A percentile compares a stretch with the other conserved stretches of the same genome.
Conservation (phyloP, 108 stramenopile genomes). For the Cyclostephanos tholiformis region DNA sequence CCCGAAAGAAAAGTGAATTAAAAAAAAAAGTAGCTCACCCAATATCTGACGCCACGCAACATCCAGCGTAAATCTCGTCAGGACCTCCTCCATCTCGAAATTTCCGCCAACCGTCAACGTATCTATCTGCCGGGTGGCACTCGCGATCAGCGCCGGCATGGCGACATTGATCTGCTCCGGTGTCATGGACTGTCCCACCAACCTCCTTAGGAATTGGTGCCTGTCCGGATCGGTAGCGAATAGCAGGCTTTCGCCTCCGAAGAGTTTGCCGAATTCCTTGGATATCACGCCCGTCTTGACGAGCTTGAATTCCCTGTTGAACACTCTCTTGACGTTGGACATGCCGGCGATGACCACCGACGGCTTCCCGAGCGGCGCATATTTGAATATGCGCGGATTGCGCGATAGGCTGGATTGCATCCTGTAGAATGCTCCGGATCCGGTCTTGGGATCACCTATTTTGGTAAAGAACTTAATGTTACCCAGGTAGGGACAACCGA, state of each 20-base stretch:
- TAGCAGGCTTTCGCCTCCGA: constrained; percentile 29
- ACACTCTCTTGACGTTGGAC: constrained; percentile 48
- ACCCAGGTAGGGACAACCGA: constrained; percentile 36
- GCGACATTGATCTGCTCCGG: constrained; percentile 37
- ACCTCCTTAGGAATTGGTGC: constrained; percentile 35
- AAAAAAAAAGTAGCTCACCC: neutral
- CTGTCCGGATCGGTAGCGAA: constrained; percentile 25
- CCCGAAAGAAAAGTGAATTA: too few relatives aligned
- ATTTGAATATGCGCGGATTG: constrained; percentile 27
- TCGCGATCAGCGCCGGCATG: constrained; percentile 34
- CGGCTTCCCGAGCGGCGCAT: constrained; percentile 32
- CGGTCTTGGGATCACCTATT: constrained; percentile 19
- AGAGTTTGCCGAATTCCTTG: constrained; percentile 10
- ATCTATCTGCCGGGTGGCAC: constrained; percentile 38
- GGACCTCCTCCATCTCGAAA: constrained; percentile 23
- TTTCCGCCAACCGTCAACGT: constrained; percentile 1
- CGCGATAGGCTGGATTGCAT: neutral
- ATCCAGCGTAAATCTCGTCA: constrained; percentile 46
- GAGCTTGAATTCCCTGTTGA: constrained; percentile 48
- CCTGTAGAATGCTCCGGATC: constrained; percentile 39
- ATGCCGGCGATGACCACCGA: constrained; percentile 42
- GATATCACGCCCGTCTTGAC: constrained; percentile 18
- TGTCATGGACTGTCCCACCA: constrained; percentile 45
- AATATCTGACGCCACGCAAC: constrained; percentile 52
- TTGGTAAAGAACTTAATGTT: constrained; percentile 3